A percentile compares a stretch with the other conserved stretches of the same genome.
These are phyloP conservation scores for Colletotrichum theobromicola DNA, from an alignment of 2,329 filamentous ascomycete species.

Conservation along the genomic window DNA sequence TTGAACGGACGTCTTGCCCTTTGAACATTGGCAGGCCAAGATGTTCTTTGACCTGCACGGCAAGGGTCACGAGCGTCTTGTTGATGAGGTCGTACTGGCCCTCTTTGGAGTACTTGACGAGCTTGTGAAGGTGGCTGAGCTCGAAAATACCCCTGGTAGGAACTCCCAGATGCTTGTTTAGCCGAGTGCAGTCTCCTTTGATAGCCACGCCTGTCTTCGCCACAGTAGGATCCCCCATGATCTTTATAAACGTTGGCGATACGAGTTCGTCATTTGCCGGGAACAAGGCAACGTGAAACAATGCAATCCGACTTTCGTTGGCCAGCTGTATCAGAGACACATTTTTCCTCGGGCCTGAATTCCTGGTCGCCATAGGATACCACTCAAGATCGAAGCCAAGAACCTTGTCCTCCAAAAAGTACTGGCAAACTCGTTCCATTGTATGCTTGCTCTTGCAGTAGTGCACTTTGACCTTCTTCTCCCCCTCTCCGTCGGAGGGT, in stretches of 20 bases:
- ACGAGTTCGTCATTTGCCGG: constrained; percentile 61
- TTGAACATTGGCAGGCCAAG: constrained; percentile 80
- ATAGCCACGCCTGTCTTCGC: constrained; percentile 82
- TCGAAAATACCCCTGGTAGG: constrained; percentile 74
- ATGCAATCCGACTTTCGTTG: constrained; percentile 73
- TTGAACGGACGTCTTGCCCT: constrained; percentile 69
- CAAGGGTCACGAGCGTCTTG: constrained; percentile 69
- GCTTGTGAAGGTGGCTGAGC: constrained; percentile 79
- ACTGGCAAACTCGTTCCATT: constrained; percentile 69
- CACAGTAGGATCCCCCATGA: constrained; percentile 74
- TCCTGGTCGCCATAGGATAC: constrained; percentile 57
- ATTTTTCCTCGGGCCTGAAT: constrained; percentile 64
- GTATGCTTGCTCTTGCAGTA: constrained; percentile 75
- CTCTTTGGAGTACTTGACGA: constrained; percentile 70
- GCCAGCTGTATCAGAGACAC: constrained; percentile 86
- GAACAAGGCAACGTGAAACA: constrained; percentile 81
- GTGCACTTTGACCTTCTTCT: constrained; percentile 68
- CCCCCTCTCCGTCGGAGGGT: constrained; percentile 39
- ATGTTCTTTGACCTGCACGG: constrained; percentile 72
- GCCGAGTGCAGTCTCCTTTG: constrained; percentile 70
- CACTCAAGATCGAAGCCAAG: constrained; percentile 95
- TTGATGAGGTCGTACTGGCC: constrained; percentile 64
- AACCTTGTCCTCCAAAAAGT: constrained; percentile 72
- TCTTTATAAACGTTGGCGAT: constrained; percentile 70
- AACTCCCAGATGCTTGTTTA: constrained; percentile 71